Percentiles rank a stretch among this genome's conserved stretches.
These are phyloP conservation scores for Zopfochytrium polystomum DNA, from an alignment of 371 early-diverging fungal genomes.

Conservation along the genomic window DNA sequence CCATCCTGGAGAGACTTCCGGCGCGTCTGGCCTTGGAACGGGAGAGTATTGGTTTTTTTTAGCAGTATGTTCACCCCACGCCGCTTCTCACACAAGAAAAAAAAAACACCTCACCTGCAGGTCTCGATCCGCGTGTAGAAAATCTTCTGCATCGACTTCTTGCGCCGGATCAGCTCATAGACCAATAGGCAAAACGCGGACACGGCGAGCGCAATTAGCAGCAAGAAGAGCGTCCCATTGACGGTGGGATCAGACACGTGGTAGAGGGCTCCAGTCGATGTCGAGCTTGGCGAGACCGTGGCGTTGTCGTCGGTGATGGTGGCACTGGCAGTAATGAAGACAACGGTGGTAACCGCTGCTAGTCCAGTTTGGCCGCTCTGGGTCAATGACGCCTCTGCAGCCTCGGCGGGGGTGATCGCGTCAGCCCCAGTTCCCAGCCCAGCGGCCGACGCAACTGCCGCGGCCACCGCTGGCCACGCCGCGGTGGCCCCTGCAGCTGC, in stretches of 20 bases:
- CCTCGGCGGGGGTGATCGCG: too few relatives aligned
- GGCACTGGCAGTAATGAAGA: too few relatives aligned
- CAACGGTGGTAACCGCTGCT: too few relatives aligned
- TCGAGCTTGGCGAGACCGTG: too few relatives aligned
- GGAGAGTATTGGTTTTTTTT: too few relatives aligned
- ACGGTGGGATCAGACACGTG: conserved; percentile 33
- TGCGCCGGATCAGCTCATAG: conserved; percentile 28
- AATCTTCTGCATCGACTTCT: conserved; percentile 19
- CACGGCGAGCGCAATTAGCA: conserved; percentile 14
- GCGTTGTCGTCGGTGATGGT: too few relatives aligned
- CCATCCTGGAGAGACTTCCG: conserved; percentile 18
- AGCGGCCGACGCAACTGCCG: too few relatives aligned
- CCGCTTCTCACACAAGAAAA: not conserved
- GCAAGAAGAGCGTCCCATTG: conserved; percentile 23
- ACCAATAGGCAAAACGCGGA: conserved; percentile 18
- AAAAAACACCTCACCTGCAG: conserved; percentile 13
- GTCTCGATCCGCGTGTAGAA: conserved; percentile 34
- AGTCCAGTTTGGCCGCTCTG: too few relatives aligned
- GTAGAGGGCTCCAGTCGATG: conserved; percentile 8
- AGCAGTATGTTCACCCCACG: not conserved
- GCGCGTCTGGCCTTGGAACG: conserved; percentile 25
- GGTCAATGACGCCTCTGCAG: too few relatives aligned
- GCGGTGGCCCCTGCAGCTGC: too few relatives aligned
- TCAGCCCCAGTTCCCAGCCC: too few relatives aligned
- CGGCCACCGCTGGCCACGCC: too few relatives aligned